Evolutionary conservation across 441 rosid species (phyloP), one percentile per base, ranked within the genome.

Genomic region (Sinapis alba): DNA sequence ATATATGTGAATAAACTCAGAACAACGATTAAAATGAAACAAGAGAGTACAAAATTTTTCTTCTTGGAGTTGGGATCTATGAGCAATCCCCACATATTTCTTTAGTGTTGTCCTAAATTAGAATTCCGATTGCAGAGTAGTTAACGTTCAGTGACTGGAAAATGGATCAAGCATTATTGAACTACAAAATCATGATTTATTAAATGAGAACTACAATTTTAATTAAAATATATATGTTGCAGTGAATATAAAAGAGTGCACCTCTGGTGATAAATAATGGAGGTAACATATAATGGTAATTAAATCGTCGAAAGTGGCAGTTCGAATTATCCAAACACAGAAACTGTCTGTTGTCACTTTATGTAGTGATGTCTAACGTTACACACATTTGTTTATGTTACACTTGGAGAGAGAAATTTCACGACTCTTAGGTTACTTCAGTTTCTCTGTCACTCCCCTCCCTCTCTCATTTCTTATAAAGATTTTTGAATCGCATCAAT

Each of bases 341-440:
- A 78, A 78, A 78, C 73, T 66, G 77, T 78, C 74, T 72, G 73
- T 15, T 65, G 80, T 72, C 77, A 72, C 81, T 78, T 71, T 77
- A 77, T 72, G 68, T 47, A 38, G 72, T 77, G 80, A 77, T 67
- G 73, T 71, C 63, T 65, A 78, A 78, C 77, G 69, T 78, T 78
- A 72, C 69, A 78, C 77, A 78, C 77, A 72, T 66, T 72, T 72
- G 81, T 78, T 60, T 51, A 51, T 77, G 50, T 65, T 65, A 69
- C 72, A 71, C 58, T 71, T 26, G 63, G 80, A 58, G 80, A 71
- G 80, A 77, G 76, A 41, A 41, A 36, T 66, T 77, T 72, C 76
- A 66, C 77, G 21, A 72, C 68, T 66, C 77, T 77, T 50, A 72
- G 69, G 76, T 77, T 77, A 77, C 80, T 71, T 77, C 76, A 71